Conservation (phyloP, 2,329 filamentous ascomycete species). For the Xylaria sp. region DNA sequence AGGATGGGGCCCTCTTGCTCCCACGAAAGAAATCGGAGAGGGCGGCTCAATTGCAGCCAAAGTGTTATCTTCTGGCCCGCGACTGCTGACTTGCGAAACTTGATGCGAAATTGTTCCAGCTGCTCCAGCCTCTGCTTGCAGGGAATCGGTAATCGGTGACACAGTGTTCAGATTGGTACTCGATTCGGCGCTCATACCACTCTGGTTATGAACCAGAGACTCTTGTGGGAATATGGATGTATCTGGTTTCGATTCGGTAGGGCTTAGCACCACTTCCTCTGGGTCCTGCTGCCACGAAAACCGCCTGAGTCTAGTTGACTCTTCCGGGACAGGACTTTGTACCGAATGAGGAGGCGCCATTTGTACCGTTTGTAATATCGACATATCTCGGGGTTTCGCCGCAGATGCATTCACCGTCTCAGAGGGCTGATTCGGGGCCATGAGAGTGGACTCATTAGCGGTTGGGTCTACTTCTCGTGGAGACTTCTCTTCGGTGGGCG, state of each 20-base stretch:
- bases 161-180: background rate
- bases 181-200: background rate
- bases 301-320: constrained; percentile 31
- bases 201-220: background rate
- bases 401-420: background rate
- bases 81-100: constrained; percentile 46
- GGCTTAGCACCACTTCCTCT: constrained; percentile 31
- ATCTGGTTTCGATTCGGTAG: constrained; percentile 23
- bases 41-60: constrained; percentile 46
- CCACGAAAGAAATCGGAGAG: constrained; percentile 50
- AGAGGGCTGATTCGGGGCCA: background rate
- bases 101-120: constrained; percentile 41
- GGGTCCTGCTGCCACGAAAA: constrained; percentile 52
- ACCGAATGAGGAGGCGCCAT: constrained; percentile 33
- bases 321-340: constrained; percentile 23
- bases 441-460: constrained; percentile 32
- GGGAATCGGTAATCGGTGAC: constrained; percentile 11
- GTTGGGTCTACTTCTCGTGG: constrained; percentile 38
- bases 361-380: constrained; percentile 29
- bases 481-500: constrained; percentile 52
- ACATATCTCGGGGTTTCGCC: constrained; percentile 2
- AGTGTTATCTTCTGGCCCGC: constrained; percentile 36
- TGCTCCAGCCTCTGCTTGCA: constrained; percentile 28
- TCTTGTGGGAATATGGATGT: constrained; percentile 10
- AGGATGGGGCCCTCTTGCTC: constrained; percentile 35